phyloP scores from a whole-genome alignment of 2,329 filamentous ascomycete genomes.

The Biscogniauxia sp. region DNA sequence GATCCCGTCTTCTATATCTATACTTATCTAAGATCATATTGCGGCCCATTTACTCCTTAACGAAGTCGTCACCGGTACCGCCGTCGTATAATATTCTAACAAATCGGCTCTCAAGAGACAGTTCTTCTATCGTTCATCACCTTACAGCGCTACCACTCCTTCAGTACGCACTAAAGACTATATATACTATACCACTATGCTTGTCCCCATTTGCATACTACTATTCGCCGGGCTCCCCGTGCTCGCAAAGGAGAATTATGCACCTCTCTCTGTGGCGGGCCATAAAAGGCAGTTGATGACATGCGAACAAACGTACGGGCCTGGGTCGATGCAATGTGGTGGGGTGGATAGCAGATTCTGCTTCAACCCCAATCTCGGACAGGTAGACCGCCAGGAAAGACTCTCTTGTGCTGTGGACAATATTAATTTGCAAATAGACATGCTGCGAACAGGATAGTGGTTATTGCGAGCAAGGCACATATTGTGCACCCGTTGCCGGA shows the following conservation, averaged over 20 bases:
- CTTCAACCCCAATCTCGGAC: constrained; percentile 34
- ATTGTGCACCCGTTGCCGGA: constrained; percentile 38
- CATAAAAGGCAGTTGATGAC: constrained; percentile 26
- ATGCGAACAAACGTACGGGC: constrained; percentile 36
- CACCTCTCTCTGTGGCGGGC: constrained; percentile 12
- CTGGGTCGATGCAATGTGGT: constrained; percentile 32
- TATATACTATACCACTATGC: constrained; percentile 11
- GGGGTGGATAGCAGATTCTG: constrained; percentile 31
- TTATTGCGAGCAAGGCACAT: constrained; percentile 35
- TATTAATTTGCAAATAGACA: constrained; percentile 24
- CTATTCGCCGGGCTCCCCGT: constrained; percentile 14
- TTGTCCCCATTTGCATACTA: constrained; percentile 15
- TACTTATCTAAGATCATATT: background rate
- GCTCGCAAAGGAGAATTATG: constrained; percentile 22
- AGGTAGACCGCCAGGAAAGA: constrained; percentile 27
- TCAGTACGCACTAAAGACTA: background rate
- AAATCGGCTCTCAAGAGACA: background rate
- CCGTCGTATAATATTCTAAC: background rate
- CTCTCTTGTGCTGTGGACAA: constrained; percentile 2
- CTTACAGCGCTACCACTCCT: background rate
- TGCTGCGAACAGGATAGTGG: constrained; percentile 36
- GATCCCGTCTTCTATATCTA: background rate
- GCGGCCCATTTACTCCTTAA: background rate
- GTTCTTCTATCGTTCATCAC: background rate
- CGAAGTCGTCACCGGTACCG: background rate